Evolutionary conservation across 2,329 filamentous ascomycete genomes (phyloP), one percentile per base, ranked within the genome.

Genomic region (Aspergillus versicolor): DNA sequence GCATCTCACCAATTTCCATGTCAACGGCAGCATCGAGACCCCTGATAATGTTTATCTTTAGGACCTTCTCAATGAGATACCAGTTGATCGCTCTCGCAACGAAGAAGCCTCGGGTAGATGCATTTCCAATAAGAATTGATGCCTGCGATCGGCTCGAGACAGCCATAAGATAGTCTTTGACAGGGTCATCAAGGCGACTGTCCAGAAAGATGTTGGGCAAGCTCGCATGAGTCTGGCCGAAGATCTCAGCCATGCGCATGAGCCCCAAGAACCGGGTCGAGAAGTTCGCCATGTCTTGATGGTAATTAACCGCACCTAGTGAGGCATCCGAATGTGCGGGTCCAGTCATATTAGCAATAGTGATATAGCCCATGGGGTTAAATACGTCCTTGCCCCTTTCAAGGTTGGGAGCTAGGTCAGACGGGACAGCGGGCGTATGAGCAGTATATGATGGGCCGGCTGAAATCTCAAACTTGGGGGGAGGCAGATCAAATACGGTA

Each of bases 1-100:
- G 60, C 17, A 69, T 55, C 21, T 61, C 53, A 4, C 30, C 34
- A 30, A 71, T 63, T 27, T 70, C 64, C 11, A 44, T 44, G 32
- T 71, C 67, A 17, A 61, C 60, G 8, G 19, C 30, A 0, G 54
- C 22, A 22, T 69, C 63, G 51, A 69, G 69, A 2, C 65, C 70
- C n/a, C 54, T 61, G 32, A 70, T 52, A 13, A 69, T 56, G 3
- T 53, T 60, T 21, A 64, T 54, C 9, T 62, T 66, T 41, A 72
- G 49, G 3, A 72, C 53, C 6, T 64, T 55, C 2, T 59, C 57
- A 24, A 63, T 59, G 6, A 71, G 51, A 45, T 65, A 69, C 24
- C 55, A 62, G 48, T 70, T 69, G 42, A 74, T 66, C 3, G 67
- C 63, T 34, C 69, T 70, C 9, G 66, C 57, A 9, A 74, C 52